These are phyloP conservation scores for Acacia confusa DNA, from an alignment of 306 rosid species.

Conservation along the genomic window DNA sequence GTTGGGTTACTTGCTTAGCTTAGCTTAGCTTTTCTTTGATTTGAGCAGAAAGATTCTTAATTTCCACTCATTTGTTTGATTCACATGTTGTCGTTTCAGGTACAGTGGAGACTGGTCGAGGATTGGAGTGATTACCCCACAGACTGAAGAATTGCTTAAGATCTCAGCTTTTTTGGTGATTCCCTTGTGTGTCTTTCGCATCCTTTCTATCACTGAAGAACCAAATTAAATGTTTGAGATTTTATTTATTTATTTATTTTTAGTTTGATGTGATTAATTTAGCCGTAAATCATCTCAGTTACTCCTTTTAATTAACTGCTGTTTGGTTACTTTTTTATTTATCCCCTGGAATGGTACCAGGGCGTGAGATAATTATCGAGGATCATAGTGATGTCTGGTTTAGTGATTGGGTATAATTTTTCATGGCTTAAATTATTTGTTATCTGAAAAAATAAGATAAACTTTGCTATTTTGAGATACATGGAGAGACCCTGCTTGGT, in stretches of 20 bases:
- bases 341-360: not conserved
- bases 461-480: not conserved
- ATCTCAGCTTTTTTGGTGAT: slow-evolving; percentile 69
- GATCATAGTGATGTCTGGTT: not conserved
- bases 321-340: not conserved
- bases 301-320: not conserved
- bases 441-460: not conserved
- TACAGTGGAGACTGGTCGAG: slow-evolving; percentile 98
- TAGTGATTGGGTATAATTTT: not conserved
- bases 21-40: not conserved
- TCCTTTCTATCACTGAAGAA: slow-evolving; percentile 42
- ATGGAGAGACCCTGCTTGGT: not conserved
- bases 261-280: not conserved
- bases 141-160: slow-evolving; percentile 64
- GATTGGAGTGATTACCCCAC: slow-evolving; percentile 72
- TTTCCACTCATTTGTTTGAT: not conserved
- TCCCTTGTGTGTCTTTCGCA: slow-evolving; percentile 66
- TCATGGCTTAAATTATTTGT: not conserved
- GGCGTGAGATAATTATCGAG: not conserved
- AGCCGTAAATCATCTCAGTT: not conserved
- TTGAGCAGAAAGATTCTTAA: not conserved
- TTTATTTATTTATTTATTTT: too few species aligned
- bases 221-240: slow-evolving; percentile 29
- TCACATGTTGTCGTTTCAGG: slow-evolving; percentile 46
- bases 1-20: slow-evolving; percentile 30